Base-by-base conservation (phyloP, 1,284 basidiomycete genomes). In the Butyriboletus appendiculatus region DNA sequence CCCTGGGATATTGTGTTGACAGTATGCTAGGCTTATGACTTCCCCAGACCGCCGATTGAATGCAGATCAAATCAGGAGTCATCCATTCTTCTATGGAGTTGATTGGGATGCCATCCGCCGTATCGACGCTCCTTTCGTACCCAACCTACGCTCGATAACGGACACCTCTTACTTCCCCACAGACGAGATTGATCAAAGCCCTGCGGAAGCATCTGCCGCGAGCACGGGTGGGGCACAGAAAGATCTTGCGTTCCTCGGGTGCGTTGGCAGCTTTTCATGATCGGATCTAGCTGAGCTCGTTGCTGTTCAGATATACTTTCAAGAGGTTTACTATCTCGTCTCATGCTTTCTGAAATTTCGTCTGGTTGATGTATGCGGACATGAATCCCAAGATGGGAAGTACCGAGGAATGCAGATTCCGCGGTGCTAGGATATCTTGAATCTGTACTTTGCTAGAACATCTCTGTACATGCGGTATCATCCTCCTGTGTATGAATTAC, bases 81-180 rank as follows among this genome's bases (percentile, higher is more conserved):
- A 98, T 70, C 84, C 92, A 3, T 99, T 98, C 81, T 99, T 98
- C 76, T 94, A 95, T 66, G 96, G 96, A 37, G 97, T 98, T 34
- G 95, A 98, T 69, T 99, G 96, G 96, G 75, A 79, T 9, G 81
- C 81, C 6, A 94, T 99, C 67, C 85, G 94, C 34, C 81, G 84
- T 48, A 98, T 99, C 57, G 95, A 97, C 65, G 86, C 96, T 10
- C 97, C 96, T 1, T 98, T 98, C 70, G 89, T 98, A 24, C 96
- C 96, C 16, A 92, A 94, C 58, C 79, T 99, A 41, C 86, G 88
- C 39, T 94, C 90, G 15, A 89, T 96, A 67, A 96, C 94, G 28
- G 95, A 98, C 67, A 97, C 94, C 4, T 94, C 91, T 20, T 98
- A 98, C 76, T 98, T 98, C 83, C 96, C 96, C 0, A 96, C 92